Conservation (phyloP, 768 basidiomycete genomes). For the Austroboletus eburneus region DNA sequence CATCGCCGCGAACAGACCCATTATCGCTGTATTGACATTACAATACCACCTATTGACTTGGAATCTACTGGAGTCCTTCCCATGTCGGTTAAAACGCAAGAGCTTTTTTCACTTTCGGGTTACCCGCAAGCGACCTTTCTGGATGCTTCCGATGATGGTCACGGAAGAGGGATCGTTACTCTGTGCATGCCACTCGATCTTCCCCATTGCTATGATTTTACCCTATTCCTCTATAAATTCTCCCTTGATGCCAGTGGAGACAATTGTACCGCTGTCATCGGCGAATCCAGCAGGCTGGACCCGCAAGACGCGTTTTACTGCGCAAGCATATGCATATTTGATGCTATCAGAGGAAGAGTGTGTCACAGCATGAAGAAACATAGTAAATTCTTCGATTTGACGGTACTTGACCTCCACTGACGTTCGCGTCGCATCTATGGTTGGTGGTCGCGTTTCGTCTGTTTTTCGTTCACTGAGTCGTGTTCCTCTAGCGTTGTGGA, state of each 20-base stretch:
- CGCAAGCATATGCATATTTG: conserved; percentile 6
- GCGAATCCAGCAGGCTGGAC: conserved; percentile 10
- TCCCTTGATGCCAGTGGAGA: conserved; percentile 18
- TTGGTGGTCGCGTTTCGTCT: not conserved
- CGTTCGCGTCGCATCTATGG: not conserved
- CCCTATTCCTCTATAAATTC: conserved; percentile 15
- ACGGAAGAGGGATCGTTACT: conserved; percentile 15
- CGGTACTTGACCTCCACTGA: conserved; percentile 12
- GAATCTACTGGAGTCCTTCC: conserved; percentile 4
- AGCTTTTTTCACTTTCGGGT: conserved; percentile 18
- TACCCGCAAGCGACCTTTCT: not conserved
- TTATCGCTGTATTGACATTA: conserved; percentile 15
- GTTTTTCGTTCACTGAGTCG: no score
- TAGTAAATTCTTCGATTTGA: conserved; percentile 4
- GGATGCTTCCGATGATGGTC: conserved; percentile 12
- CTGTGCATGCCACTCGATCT: not conserved
- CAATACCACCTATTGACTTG: conserved; percentile 3
- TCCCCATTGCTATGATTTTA: not conserved
- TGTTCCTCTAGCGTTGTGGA: not conserved
- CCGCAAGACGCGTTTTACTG: conserved; percentile 6
- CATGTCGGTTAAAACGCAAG: conserved; percentile 10
- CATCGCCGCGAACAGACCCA: not conserved
- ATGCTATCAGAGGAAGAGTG: conserved; percentile 18
- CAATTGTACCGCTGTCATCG: conserved; percentile 6
- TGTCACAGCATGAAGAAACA: conserved; percentile 4